A percentile compares a stretch with the other conserved stretches of the same genome.
Evolutionary conservation across 768 basidiomycete species (phyloP).

Genomic region (Filobasidium wieringae): DNA sequence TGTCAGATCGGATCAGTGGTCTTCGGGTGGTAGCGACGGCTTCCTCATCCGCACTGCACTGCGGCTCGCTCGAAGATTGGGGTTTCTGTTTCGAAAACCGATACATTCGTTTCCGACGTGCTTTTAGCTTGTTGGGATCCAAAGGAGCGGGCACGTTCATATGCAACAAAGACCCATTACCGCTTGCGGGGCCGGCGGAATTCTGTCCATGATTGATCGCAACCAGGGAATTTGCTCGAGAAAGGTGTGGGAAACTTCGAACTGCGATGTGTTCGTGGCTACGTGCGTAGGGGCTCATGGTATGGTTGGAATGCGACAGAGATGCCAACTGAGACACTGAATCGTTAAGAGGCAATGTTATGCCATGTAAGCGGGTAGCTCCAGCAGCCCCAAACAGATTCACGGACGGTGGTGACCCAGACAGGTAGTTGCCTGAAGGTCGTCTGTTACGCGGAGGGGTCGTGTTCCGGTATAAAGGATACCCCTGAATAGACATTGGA

Average conservation of each 20-base stretch:
- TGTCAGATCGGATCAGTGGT: too few relatives aligned
- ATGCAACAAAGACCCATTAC: not conserved
- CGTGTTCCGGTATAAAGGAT: not conserved
- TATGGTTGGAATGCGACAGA: conserved; percentile 80
- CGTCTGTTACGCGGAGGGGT: not conserved
- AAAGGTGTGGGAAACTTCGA: conserved; percentile 59
- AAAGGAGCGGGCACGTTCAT: not conserved
- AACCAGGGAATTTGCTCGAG: conserved; percentile 14
- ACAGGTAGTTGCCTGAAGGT: not conserved
- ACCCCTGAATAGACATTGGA: not conserved
- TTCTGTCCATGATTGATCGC: not conserved
- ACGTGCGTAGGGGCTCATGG: conserved; percentile 83
- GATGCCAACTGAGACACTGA: conserved; percentile 75
- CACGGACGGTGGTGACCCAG: not conserved
- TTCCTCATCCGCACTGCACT: too few relatives aligned
- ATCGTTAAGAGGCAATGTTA: conserved; percentile 47
- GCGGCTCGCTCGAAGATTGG: too few relatives aligned
- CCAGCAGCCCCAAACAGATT: not conserved
- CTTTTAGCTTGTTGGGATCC: not conserved
- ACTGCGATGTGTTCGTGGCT: conserved; percentile 85
- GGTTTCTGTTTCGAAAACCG: too few relatives aligned
- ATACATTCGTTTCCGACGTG: not conserved
- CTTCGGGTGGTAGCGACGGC: too few relatives aligned
- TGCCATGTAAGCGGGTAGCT: conserved; percentile 13
- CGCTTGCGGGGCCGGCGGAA: not conserved